phyloP scores from a whole-genome alignment of 2,329 filamentous ascomycete species.

The Colletotrichum caudatum region DNA sequence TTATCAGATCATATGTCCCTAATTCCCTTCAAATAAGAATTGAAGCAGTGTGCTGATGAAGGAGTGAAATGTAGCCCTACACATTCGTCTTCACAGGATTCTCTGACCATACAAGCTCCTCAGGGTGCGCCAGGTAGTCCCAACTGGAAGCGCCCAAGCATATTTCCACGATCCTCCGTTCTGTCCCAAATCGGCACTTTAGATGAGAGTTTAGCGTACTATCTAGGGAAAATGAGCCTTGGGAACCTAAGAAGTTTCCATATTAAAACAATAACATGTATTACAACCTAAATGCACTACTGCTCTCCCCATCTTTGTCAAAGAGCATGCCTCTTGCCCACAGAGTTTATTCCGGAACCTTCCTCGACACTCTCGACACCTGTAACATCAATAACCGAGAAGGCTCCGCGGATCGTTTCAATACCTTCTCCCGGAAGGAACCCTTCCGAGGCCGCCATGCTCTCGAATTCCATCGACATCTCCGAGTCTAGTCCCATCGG shows the following conservation, averaged over 20 bases:
- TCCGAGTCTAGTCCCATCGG: constrained; percentile 40
- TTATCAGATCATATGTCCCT: not conserved
- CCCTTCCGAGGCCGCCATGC: constrained; percentile 43
- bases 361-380: not conserved
- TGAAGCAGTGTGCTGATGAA: not conserved
- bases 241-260: not conserved
- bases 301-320: not conserved
- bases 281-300: too few species aligned
- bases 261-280: too few species aligned
- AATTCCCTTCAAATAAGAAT: rapidly evolving
- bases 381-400: not conserved
- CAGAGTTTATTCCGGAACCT: not conserved
- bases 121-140: not conserved
- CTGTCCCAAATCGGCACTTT: constrained; percentile 7
- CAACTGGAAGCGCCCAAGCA: not conserved
- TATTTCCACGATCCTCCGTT: too few species aligned
- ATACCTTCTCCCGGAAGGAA: constrained; percentile 43
- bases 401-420: constrained; percentile 31
- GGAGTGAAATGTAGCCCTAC: not conserved
- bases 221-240: not conserved
- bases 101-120: constrained; percentile 9
- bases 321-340: not conserved
- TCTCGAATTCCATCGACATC: constrained; percentile 37
- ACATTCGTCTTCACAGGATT: not conserved
- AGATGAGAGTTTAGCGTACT: not conserved